These are phyloP conservation scores for Neoarthrinium moseri DNA, from an alignment of 2,329 filamentous ascomycete genomes.

Conservation along the genomic window DNA sequence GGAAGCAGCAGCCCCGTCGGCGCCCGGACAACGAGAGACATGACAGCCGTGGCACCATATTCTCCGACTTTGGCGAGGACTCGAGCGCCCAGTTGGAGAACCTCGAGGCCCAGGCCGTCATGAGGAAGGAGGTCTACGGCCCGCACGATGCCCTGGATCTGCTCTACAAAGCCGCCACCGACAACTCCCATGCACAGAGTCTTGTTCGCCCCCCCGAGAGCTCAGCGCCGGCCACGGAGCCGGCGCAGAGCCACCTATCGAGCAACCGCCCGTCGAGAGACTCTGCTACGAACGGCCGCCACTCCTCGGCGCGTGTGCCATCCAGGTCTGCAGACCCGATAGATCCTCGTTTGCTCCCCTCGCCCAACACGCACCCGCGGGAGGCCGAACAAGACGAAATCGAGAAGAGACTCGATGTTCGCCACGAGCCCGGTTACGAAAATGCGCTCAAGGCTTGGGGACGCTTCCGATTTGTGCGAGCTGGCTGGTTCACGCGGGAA, in stretches of 20 bases:
- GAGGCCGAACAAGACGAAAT: constrained; percentile 30
- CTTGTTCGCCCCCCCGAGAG: constrained; percentile 23
- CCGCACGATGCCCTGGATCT: constrained; percentile 91
- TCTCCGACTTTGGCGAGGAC: constrained; percentile 43
- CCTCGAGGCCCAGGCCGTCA: constrained; percentile 62
- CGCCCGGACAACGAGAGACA: constrained; percentile 49
- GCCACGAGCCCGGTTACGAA: constrained; percentile 54
- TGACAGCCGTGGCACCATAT: constrained; percentile 30
- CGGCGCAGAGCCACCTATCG: constrained; percentile 19
- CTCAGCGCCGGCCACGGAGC: constrained; percentile 21
- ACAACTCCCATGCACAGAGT: constrained; percentile 35
- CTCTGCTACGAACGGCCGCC: constrained; percentile 14
- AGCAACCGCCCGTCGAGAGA: constrained; percentile 19
- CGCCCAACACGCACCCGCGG: constrained; percentile 13
- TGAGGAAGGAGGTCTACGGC: constrained; percentile 76
- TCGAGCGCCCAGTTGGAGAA: constrained; percentile 63
- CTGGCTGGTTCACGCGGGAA: constrained; percentile 91
- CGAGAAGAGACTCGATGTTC: constrained; percentile 44
- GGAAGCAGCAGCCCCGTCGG: constrained; percentile 63
- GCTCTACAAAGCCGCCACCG: constrained; percentile 80
- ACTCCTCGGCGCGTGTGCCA: constrained; percentile 11
- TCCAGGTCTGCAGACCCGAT: constrained; percentile 29
- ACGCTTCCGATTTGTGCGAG: constrained; percentile 89
- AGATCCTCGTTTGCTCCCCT: constrained; percentile 27
- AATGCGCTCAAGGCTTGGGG: constrained; percentile 86